Evolutionary conservation across 192 early-diverging fungal genomes (phyloP).

Genomic region (Coemansia sp.): DNA sequence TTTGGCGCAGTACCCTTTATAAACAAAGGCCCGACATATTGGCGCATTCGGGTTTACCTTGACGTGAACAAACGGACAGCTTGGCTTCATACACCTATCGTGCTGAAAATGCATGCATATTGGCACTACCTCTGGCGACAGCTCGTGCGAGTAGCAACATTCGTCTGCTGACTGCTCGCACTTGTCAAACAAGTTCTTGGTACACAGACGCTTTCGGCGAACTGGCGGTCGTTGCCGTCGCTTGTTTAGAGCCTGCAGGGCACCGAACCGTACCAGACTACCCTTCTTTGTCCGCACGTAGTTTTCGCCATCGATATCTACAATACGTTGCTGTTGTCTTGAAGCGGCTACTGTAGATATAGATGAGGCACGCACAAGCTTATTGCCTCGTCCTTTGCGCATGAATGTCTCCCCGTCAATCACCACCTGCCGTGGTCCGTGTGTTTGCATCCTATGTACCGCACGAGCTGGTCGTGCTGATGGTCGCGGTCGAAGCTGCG

Average conservation of each 20-base stretch:
- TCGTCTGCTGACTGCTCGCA: conserved; percentile 25
- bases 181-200: conserved; percentile 26
- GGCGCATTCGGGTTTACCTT: conserved; percentile 57
- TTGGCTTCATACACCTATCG: conserved; percentile 55
- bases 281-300: conserved; percentile 43
- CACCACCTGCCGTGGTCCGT: conserved; percentile 1
- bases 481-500: neutral
- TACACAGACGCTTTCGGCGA: conserved; percentile 20
- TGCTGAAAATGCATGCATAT: conserved; percentile 66
- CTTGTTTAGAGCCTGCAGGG: conserved; percentile 10
- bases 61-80: conserved; percentile 60
- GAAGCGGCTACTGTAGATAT: neutral
- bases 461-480: neutral
- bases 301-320: conserved; percentile 36
- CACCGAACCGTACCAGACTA: conserved; percentile 31
- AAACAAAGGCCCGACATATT: conserved; percentile 64
- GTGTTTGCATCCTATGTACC: neutral
- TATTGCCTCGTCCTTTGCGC: conserved; percentile 31
- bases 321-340: conserved; percentile 1
- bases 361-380: conserved; percentile 30
- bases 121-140: conserved; percentile 56
- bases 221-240: conserved; percentile 5
- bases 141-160: conserved; percentile 60
- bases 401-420: conserved; percentile 40
- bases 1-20: conserved; percentile 60